Evolutionary conservation across 148 eudicot genomes (phyloP).

Genomic region (Chenopodium formosanum): DNA sequence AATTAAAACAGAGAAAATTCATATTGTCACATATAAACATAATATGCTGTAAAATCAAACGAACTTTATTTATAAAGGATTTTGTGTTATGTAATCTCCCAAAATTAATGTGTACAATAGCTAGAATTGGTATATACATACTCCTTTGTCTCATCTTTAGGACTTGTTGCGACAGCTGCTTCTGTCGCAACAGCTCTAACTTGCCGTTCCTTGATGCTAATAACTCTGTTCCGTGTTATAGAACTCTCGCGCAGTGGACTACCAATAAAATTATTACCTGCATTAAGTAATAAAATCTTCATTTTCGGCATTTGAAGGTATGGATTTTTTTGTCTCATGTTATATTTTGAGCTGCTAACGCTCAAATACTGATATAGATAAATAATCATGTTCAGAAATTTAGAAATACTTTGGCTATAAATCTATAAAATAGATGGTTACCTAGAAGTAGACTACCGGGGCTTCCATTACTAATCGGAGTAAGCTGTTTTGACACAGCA

Average conservation of each 20-base stretch:
- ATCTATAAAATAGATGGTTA: background rate
- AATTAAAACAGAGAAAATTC: background rate
- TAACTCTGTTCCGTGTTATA: conserved; percentile 31
- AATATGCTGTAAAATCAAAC: background rate
- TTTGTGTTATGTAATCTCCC: background rate
- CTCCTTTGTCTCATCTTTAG: conserved; percentile 65
- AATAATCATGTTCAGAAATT: background rate
- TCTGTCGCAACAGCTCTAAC: conserved; percentile 38
- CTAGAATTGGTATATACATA: conserved; percentile 25
- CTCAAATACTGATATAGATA: no score
- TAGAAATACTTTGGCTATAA: background rate
- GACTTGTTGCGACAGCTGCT: conserved; percentile 41
- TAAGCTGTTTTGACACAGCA: conserved; percentile 21
- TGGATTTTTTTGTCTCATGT: background rate
- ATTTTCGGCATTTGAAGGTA: background rate
- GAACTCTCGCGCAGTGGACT: conserved; percentile 32
- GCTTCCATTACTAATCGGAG: conserved; percentile 20
- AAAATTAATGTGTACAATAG: background rate
- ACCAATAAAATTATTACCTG: conserved; percentile 49
- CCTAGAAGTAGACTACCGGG: conserved; percentile 23
- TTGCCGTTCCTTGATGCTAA: conserved; percentile 19
- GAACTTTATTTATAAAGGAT: background rate
- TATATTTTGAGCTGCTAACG: background rate
- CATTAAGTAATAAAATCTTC: conserved; percentile 2
- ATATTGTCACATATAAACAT: background rate